Base-by-base conservation (phyloP, 495 filamentous ascomycete genomes). In the Pyrenula aspistea region DNA sequence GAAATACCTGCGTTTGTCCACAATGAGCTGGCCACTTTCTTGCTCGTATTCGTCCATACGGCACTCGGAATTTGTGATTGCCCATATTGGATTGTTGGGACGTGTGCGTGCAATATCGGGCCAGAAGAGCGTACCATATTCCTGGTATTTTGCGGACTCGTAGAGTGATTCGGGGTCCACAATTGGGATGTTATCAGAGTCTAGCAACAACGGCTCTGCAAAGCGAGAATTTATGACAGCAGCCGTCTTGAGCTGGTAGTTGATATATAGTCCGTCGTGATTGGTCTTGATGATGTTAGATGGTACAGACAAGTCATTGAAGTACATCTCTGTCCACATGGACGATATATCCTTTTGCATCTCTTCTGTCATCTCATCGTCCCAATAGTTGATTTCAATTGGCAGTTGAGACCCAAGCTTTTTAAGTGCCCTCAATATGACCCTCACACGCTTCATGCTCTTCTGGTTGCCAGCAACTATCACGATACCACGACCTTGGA, bases 191-290 rank as follows among this genome's bases (percentile, higher is more conserved):
- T 55, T 60, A 53, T 76, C 71, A 49, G 65, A 62, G 61, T 77
- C 74, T 42, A 76, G 66, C 54, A 71, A 73, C 47, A 77, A 67
- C 2, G 75, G 60, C 56, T 69, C 57, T 53, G 67, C 61, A 52
- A 75, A 76, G 47, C 62, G 62, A 3, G 67, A 73, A 56, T 71
- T 69, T 21, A 76, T 53, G 12, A 77, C 66, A 31, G 73, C 64
- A 19, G 73, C 59, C 15, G 59, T 52, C 57, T 77, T 77, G 57
- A 67, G 65, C 54, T 67, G 64, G 55, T 62, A 68, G 36, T 65
- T 64, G 53, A 61, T 57, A 36, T 53, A 57, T 51, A 55, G 50
- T 11, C 48, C n/a, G 52, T 63, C 55, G 36, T 55, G 55, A 51
- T 63, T 57, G 25, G 55, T 55, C 52, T 61, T 61, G 54, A 64